Base-by-base conservation (phyloP, 179 eudicot genomes). In the Beta lomatogona region DNA sequence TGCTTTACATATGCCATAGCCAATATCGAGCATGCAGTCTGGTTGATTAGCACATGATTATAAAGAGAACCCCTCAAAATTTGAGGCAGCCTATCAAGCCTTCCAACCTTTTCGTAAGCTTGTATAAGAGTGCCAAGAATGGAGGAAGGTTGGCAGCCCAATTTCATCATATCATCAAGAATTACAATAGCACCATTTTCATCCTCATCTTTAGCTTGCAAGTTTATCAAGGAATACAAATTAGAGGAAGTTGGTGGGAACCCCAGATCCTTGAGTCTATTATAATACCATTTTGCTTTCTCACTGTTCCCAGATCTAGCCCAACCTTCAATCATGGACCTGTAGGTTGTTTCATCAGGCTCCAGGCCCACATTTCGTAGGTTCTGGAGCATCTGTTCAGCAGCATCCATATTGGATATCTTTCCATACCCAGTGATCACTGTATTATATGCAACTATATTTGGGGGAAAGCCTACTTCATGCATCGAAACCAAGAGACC, bases 271-370 rank as follows among this genome's bases (percentile, higher is more conserved):
- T 87, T 92, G 75, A 96, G 94, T 80, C 86, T 84, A 73, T 79
- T 72, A 83, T 91, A 92, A 82, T 89, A 92, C 89, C 89, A 78
- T 28, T 85, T 71, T 52, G 93, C 93, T 85, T 86, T 89, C 78
- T 87, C 80, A 65, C 90, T 88, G 77, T 89, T 89, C 61, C 89
- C 87, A 16, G 79, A 89, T 84, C 96, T 83, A 75, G 96, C 96
- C 96, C 97, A 96, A 66, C 99, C 99, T 91, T 96, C 99, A 76
- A 96, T 86, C 95, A 96, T 90, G n/a, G 98, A 91, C 87, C 99
- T 90, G 82, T 89, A 94, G 31, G 98, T 90, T 48, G 94, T 86
- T 87, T 94, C 98, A 86, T 96, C 98, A 71, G 98, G 97, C 81
- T 84, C 82, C 79, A 95, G 57, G 57, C 92, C 91, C 77, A 85